Base-by-base conservation (phyloP, 78 protist species). In the Capsaspora owczarzaki region DNA sequence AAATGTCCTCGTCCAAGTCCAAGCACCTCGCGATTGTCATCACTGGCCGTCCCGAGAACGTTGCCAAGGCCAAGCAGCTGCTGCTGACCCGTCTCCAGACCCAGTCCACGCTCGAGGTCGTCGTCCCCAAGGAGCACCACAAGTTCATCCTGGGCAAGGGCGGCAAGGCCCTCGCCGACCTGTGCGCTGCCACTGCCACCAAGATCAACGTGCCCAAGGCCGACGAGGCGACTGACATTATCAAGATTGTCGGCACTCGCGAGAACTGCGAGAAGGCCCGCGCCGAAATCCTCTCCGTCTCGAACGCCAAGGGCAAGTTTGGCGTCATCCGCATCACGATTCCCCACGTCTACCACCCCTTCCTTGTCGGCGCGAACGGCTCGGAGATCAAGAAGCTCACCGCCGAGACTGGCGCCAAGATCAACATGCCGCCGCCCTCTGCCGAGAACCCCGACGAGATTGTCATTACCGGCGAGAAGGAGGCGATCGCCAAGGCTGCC, bases 61-160 rank as follows among this genome's bases (percentile, higher is more conserved):
- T 41, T 31, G 33, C 12, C 22, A 4, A 40, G 29, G 77, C 77
- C 35, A 37, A 41, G 46, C 42, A 71, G 77, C 2, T 29, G 61
- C 44, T 71, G 12, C 60, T 71, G 35, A 5, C 6, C 33, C 6
- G 29, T 33, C 77, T 71, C 35, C 77, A 71, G 60, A 41, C 61
- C 8, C 60, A 41, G 77, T 37, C 29, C 42, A 20, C 23, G 33
- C 22, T 44, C 41, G 77, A 71, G 40, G 37, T 71, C 5, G 23
- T 56, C 22, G 74, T 86, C 31, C 66, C 90, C 29, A 86, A 86
- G 46, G 83, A 86, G 44, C 80, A 78, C 61, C 90, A 86, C 61
- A 40, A 46, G 43, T 49, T 79, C 42, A 49, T 86, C 40, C 78
- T 86, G 44, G 90, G 90, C 70, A 69, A 79, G 43, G 81, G 81